phyloP scores from a whole-genome alignment of 371 early-diverging fungal genomes.

The Spiromyces aspiralis region DNA sequence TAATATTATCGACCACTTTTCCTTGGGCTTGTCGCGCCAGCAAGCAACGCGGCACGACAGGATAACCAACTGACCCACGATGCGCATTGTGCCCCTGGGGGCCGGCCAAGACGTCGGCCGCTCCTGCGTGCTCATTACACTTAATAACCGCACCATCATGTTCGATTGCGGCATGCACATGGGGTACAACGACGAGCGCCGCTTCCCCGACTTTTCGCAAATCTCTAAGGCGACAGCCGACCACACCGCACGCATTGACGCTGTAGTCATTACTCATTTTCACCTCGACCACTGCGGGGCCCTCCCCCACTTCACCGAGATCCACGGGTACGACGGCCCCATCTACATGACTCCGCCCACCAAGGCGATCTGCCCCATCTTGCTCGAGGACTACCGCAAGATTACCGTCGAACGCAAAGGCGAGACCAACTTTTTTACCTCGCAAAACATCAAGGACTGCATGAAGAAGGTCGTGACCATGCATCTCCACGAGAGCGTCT shows the following conservation, averaged over 20 bases:
- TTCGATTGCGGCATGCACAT: conserved; percentile 98
- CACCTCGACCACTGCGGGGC: conserved; percentile 98
- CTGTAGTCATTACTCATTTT: conserved; percentile 89
- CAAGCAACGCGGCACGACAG: too few relatives aligned
- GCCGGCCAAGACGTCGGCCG: conserved; percentile 88
- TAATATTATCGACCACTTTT: too few relatives aligned
- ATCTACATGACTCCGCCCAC: conserved; percentile 97
- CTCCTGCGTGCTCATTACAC: conserved; percentile 77
- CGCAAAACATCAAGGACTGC: conserved; percentile 68
- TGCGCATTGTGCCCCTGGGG: conserved; percentile 29
- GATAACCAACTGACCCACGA: too few relatives aligned
- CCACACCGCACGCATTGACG: conserved; percentile 75
- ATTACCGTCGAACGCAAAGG: conserved; percentile 73
- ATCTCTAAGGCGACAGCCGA: conserved; percentile 62
- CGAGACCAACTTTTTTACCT: conserved; percentile 73
- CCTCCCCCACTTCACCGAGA: conserved; percentile 89
- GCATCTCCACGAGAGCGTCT: conserved; percentile 72
- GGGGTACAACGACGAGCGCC: conserved; percentile 91
- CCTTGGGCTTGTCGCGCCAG: too few relatives aligned
- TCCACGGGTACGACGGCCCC: conserved; percentile 86
- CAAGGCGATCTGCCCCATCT: conserved; percentile 80
- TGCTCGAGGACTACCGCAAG: conserved; percentile 85
- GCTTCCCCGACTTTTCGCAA: conserved; percentile 96
- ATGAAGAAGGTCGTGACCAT: conserved; percentile 84
- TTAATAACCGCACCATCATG: conserved; percentile 86